phyloP scores from a whole-genome alignment of 129 eudicot species.

The Heracleum sosnowskyi region DNA sequence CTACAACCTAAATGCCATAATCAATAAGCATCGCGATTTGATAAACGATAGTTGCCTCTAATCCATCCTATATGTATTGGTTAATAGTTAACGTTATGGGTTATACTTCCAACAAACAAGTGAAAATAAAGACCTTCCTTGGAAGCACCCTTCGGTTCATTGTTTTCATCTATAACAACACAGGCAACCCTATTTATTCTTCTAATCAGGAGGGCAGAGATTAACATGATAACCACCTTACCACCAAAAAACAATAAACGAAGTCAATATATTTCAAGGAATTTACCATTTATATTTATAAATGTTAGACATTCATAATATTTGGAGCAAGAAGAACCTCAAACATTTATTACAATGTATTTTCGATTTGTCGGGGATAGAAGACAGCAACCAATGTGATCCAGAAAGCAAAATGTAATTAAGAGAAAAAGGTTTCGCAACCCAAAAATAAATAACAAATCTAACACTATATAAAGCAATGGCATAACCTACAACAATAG shows the following conservation, averaged over 20 bases:
- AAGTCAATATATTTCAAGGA: not conserved
- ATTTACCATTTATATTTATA: not conserved
- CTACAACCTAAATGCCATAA: not conserved
- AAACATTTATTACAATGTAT: not conserved
- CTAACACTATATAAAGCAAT: not conserved
- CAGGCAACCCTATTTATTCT: not conserved
- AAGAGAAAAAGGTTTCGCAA: not conserved
- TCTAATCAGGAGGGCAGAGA: not conserved
- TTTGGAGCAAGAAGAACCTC: not conserved
- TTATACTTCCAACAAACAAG: not conserved
- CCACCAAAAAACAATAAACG: not conserved
- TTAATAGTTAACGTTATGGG: too few relatives aligned
- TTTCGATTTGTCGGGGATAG: not conserved
- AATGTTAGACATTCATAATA: not conserved
- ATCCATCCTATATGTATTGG: not conserved
- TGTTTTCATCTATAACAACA: not conserved
- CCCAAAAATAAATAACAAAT: not conserved
- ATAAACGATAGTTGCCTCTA: not conserved
- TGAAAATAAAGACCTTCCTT: not conserved
- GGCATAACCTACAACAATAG: not conserved
- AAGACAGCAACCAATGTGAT: not conserved
- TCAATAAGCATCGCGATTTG: not conserved
- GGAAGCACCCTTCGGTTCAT: not conserved
- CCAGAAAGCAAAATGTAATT: not conserved
- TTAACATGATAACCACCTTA: not conserved